Evolutionary conservation across 805 yeast species (phyloP).

Genomic region (Metschnikowia peoriensis): DNA sequence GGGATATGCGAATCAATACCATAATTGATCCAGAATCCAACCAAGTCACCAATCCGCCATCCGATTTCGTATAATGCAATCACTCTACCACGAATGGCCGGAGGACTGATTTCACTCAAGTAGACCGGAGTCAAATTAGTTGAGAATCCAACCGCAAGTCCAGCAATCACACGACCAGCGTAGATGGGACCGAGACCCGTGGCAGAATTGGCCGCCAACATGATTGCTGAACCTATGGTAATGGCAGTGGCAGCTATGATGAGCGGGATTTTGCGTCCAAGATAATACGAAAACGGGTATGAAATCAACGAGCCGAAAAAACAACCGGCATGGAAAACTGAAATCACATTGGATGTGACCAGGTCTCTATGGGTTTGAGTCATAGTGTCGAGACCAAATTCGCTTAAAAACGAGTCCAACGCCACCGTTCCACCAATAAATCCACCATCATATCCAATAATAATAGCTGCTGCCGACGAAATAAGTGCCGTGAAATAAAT

Average conservation of each 20-base stretch:
- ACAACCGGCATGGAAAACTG: slow-evolving; percentile 41
- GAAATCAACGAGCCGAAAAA: slow-evolving; percentile 39
- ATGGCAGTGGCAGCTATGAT: slow-evolving; percentile 31
- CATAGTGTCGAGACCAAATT: slow-evolving; percentile 31
- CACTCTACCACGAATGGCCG: slow-evolving; percentile 34
- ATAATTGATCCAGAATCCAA: slow-evolving; percentile 38
- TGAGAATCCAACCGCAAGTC: slow-evolving; percentile 35
- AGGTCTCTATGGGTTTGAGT: slow-evolving; percentile 19
- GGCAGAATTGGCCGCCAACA: slow-evolving; percentile 29
- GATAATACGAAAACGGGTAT: slow-evolving; percentile 35
- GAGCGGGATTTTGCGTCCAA: slow-evolving; percentile 32
- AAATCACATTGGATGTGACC: slow-evolving; percentile 33
- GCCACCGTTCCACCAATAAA: slow-evolving; percentile 42
- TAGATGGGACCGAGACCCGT: slow-evolving; percentile 36
- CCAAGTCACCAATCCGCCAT: slow-evolving; percentile 40
- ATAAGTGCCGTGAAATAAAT: slow-evolving; percentile 35
- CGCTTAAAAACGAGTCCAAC: slow-evolving; percentile 28
- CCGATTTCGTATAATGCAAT: slow-evolving; percentile 35
- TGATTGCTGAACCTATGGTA: slow-evolving; percentile 36
- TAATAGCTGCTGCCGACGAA: slow-evolving; percentile 40
- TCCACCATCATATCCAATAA: slow-evolving; percentile 42
- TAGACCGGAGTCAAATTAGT: slow-evolving; percentile 39
- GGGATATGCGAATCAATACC: slow-evolving; percentile 31
- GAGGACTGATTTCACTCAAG: slow-evolving; percentile 35
- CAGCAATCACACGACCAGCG: slow-evolving; percentile 37